Percentiles rank a stretch among this genome's conserved stretches.
Conservation (phyloP, 2,329 filamentous ascomycete genomes). For the Thelonectria discophora region DNA sequence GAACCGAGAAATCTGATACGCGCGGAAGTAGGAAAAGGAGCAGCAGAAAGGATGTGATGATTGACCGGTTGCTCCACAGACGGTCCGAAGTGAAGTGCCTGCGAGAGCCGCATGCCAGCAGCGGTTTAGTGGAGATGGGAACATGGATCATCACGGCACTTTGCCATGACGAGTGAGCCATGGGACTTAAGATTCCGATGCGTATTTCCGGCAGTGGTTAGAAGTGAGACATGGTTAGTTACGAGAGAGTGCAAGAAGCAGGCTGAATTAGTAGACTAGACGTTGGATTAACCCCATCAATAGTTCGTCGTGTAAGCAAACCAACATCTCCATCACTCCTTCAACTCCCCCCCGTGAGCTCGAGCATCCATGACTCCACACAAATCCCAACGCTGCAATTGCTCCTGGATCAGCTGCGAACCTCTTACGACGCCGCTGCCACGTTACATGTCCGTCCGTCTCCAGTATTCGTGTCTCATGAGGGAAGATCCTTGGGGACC, state of each 20-base stretch:
- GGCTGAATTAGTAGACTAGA: too few species aligned
- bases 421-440: neutral
- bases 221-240: neutral
- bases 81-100: neutral
- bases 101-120: conserved; percentile 2
- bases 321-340: too few species aligned
- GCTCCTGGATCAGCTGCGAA: conserved; percentile 5
- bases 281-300: neutral
- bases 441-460: neutral
- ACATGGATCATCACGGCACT: neutral
- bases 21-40: neutral
- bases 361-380: neutral
- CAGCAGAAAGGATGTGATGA: neutral
- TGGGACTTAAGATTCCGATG: neutral
- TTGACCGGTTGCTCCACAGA: conserved; percentile 11
- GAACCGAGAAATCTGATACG: neutral
- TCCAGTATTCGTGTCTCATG: neutral
- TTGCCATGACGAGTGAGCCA: neutral
- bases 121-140: neutral
- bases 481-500: neutral
- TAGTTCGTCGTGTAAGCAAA: neutral
- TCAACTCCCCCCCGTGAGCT: too few species aligned
- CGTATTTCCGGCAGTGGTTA: neutral
- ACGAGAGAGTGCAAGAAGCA: too few species aligned
- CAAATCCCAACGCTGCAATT: neutral